phyloP scores from a whole-genome alignment of 176 grass and related monocot genomes.

The Rhynchospora breviuscula region DNA sequence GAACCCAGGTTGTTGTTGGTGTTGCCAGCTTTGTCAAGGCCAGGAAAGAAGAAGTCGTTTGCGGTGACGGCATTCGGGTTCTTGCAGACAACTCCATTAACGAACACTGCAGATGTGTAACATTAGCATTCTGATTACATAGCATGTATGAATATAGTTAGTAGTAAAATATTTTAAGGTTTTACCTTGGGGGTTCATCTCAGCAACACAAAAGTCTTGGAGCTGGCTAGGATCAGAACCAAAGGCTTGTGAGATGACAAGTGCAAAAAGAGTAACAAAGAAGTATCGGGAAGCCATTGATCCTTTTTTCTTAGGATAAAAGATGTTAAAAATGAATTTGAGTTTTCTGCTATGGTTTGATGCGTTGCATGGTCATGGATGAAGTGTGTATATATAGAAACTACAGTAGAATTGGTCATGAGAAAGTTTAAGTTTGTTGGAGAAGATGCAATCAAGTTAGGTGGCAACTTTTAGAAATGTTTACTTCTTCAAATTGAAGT shows the following conservation, averaged over 20 bases:
- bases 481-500: no score
- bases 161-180: neutral
- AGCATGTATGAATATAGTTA: neutral
- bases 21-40: constrained; percentile 21
- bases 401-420: no score
- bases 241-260: neutral
- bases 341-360: no score
- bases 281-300: constrained; percentile 1
- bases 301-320: neutral
- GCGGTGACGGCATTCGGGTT: neutral
- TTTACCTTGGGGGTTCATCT: constrained; percentile 10
- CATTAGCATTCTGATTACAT: neutral
- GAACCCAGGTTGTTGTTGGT: constrained; percentile 38
- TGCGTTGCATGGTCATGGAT: no score
- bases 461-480: no score
- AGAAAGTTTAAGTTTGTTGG: no score
- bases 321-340: no score
- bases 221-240: constrained; percentile 35
- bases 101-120: constrained; percentile 10
- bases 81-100: constrained; percentile 45
- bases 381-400: no score
- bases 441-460: neutral
- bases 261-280: constrained; percentile 20
- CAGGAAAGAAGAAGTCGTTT: constrained; percentile 28
- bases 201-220: constrained; percentile 49